A percentile compares a stretch with the other conserved stretches of the same genome.
Conservation (phyloP, 2,329 filamentous ascomycete species). For the Diaporthe vaccinii region DNA sequence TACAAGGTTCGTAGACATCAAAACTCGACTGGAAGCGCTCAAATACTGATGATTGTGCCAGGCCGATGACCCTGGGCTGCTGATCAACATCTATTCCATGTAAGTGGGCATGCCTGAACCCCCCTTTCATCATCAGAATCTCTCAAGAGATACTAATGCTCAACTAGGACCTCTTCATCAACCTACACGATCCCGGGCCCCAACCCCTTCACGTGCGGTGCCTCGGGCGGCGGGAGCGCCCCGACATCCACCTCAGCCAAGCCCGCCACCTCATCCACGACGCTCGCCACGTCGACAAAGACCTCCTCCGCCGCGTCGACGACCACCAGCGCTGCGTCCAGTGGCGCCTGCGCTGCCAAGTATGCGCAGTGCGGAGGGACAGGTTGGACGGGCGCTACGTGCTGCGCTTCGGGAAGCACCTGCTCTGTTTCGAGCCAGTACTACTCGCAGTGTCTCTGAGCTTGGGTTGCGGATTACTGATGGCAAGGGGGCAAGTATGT, state of each 20-base stretch:
- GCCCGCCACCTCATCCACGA: constrained; percentile 15
- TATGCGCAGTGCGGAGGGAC: constrained; percentile 43
- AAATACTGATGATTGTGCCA: background rate
- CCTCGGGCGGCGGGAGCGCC: constrained; percentile 5
- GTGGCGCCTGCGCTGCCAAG: constrained; percentile 3
- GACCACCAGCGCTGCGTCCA: constrained; percentile 1
- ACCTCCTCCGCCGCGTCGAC: constrained; percentile 2
- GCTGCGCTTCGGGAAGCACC: constrained; percentile 42
- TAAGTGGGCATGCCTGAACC: background rate
- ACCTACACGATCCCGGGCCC: constrained; percentile 34
- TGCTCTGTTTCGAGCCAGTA: constrained; percentile 44
- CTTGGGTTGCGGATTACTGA: fast-evolving
- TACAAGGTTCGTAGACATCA: constrained; percentile 23
- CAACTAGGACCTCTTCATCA: constrained; percentile 30
- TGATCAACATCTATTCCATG: constrained; percentile 39
- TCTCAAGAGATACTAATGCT: background rate
- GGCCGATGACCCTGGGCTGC: constrained; percentile 34
- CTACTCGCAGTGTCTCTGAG: constrained; percentile 45
- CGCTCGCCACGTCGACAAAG: constrained; percentile 21
- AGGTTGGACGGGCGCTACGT: constrained; percentile 43
- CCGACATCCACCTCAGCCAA: background rate
- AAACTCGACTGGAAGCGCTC: no score
- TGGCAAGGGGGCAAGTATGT: no score
- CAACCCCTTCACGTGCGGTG: constrained; percentile 27
- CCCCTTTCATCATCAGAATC: no score